These are phyloP conservation scores for Phytomonas sp. DNA, from an alignment of 208 protist genomes.

Conservation along the genomic window DNA sequence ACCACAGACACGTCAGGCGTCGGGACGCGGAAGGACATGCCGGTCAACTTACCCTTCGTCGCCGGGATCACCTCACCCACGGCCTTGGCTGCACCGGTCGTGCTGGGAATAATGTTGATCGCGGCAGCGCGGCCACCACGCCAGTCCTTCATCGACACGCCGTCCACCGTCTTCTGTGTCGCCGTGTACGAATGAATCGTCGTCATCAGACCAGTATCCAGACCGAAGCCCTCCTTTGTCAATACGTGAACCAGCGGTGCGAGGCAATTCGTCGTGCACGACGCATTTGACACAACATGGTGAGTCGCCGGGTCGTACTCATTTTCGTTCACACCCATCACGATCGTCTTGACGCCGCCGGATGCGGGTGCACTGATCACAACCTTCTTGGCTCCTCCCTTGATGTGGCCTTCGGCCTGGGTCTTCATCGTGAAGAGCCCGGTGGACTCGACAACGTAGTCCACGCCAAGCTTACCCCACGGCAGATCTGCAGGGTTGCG, in stretches of 20 bases:
- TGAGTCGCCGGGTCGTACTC: constrained; percentile 74
- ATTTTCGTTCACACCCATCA: constrained; percentile 98
- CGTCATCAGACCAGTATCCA: constrained; percentile 97
- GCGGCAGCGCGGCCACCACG: constrained; percentile 92
- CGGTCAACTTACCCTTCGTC: constrained; percentile 86
- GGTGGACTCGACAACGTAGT: constrained; percentile 98
- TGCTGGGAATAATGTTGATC: constrained; percentile 99
- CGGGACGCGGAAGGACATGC: constrained; percentile 99
- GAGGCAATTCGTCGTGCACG: constrained; percentile 99
- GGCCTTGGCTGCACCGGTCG: constrained; percentile 98
- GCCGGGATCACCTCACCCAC: constrained; percentile 94
- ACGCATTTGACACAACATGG: constrained; percentile 96
- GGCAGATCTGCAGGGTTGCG: constrained; percentile 91
- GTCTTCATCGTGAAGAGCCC: constrained; percentile 95
- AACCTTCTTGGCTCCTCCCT: constrained; percentile 96
- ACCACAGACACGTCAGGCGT: constrained; percentile 98
- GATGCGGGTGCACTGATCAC: constrained; percentile 98
- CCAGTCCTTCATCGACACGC: constrained; percentile 97
- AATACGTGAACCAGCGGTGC: constrained; percentile 96
- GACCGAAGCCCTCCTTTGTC: constrained; percentile 95
- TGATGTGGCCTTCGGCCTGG: constrained; percentile 90
- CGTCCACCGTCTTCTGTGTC: constrained; percentile 98
- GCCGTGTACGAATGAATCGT: constrained; percentile 99
- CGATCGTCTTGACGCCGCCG: constrained; percentile 95
- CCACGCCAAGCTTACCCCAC: constrained; percentile 90